Conservation (phyloP, 129 eudicot genomes). For the Glebionis coronaria region DNA sequence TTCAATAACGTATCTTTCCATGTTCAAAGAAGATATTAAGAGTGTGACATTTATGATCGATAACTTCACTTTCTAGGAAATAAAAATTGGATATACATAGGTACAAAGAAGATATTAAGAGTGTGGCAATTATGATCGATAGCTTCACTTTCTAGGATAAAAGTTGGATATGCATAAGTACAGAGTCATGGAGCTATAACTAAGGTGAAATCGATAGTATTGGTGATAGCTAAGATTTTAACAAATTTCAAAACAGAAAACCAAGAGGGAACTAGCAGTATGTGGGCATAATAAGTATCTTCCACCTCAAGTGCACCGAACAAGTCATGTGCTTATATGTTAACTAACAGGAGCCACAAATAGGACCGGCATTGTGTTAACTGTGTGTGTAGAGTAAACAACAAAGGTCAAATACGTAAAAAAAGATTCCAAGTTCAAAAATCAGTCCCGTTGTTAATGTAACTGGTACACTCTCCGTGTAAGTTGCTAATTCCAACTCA, state of each 20-base stretch:
- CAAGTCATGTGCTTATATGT: neutral
- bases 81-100: neutral
- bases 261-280: constrained; percentile 8
- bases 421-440: neutral
- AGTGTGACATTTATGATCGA: constrained; percentile 8
- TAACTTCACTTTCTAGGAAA: constrained; percentile 8
- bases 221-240: constrained; percentile 5
- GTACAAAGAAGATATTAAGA: neutral
- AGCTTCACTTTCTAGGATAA: constrained; percentile 7
- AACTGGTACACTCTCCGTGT: neutral
- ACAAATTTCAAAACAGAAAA: constrained; percentile 7
- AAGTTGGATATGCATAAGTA: neutral
- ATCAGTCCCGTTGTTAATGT: constrained; percentile 3
- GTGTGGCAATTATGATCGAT: constrained; percentile 9
- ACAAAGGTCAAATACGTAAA: constrained; percentile 14
- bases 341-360: constrained; percentile 5
- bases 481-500: too few relatives aligned
- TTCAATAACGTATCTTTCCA: constrained; percentile 20
- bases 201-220: constrained; percentile 8
- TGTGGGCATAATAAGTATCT: neutral
- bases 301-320: constrained; percentile 6
- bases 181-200: constrained; percentile 12
- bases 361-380: too few relatives aligned
- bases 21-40: neutral
- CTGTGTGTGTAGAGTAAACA: constrained; percentile 3